phyloP scores from a whole-genome alignment of 2,329 filamentous ascomycete genomes.

The Fusarium piperis region DNA sequence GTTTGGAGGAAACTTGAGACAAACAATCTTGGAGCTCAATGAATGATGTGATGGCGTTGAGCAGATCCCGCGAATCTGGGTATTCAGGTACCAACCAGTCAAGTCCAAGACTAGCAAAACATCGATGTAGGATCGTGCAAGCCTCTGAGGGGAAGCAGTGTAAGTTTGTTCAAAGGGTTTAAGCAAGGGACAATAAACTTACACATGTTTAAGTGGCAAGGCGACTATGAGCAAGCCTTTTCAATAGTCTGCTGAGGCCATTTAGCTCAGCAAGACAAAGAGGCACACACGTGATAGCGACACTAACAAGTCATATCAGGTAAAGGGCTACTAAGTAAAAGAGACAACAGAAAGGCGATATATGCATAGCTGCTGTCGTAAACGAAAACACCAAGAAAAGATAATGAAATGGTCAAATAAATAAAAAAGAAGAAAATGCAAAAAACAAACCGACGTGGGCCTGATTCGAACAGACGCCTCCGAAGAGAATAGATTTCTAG shows the following conservation, averaged over 20 bases:
- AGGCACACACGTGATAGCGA: background rate
- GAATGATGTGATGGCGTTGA: background rate
- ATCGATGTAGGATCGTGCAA: background rate
- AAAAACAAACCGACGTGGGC: background rate
- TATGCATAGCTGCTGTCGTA: background rate
- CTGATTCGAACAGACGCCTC: background rate
- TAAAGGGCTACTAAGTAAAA: background rate
- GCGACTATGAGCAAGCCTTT: background rate
- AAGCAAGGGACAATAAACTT: background rate
- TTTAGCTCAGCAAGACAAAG: background rate
- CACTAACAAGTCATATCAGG: background rate
- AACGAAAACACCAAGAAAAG: background rate
- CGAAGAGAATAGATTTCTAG: conserved; percentile 2
- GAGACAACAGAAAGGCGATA: background rate
- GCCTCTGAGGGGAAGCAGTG: background rate
- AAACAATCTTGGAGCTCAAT: background rate
- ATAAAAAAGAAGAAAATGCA: background rate
- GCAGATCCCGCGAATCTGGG: background rate
- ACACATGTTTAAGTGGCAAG: background rate
- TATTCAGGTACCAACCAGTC: background rate
- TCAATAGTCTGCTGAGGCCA: background rate
- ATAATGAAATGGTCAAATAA: background rate
- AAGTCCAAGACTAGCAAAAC: background rate
- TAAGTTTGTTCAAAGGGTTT: background rate
- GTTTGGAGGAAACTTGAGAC: background rate